Percentiles rank a stretch among this genome's conserved stretches.
Conservation (phyloP, 768 basidiomycete species). For the Tylopilus sp. region DNA sequence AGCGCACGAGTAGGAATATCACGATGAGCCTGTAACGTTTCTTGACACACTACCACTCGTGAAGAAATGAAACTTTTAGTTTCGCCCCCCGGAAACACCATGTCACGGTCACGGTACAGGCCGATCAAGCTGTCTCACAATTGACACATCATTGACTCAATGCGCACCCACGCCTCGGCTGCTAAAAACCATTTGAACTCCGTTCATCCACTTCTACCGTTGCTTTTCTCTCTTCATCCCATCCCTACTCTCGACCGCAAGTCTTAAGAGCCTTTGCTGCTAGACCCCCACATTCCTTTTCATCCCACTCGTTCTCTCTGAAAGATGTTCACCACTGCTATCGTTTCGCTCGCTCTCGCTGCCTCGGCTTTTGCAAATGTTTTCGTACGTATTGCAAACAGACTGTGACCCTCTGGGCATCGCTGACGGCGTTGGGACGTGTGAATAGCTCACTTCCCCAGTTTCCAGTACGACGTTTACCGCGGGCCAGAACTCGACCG, state of each 20-base stretch:
- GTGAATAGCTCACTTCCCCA: conserved; percentile 55
- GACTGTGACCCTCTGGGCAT: no score
- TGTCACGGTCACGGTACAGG: background rate
- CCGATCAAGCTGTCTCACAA: background rate
- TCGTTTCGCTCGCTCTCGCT: no score
- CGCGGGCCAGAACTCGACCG: conserved; percentile 46
- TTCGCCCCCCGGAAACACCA: background rate
- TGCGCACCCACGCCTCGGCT: background rate
- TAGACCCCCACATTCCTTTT: no score
- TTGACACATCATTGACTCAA: background rate
- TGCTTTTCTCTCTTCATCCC: background rate
- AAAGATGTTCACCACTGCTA: no score
- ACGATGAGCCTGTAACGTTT: background rate
- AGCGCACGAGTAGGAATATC: conserved; percentile 16
- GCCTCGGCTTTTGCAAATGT: no score
- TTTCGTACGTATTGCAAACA: no score
- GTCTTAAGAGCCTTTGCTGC: conserved; percentile 3
- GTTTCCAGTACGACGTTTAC: conserved; percentile 41
- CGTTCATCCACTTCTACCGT: conserved; percentile 16
- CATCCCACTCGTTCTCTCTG: no score
- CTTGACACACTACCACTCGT: conserved; percentile 7
- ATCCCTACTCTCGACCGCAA: background rate
- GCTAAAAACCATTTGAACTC: conserved; percentile 29
- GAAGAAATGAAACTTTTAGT: background rate
- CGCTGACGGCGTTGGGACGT: no score